These are phyloP conservation scores for Phalaenopsis hybrid DNA, from an alignment of 116 monocot species.

Conservation along the genomic window DNA sequence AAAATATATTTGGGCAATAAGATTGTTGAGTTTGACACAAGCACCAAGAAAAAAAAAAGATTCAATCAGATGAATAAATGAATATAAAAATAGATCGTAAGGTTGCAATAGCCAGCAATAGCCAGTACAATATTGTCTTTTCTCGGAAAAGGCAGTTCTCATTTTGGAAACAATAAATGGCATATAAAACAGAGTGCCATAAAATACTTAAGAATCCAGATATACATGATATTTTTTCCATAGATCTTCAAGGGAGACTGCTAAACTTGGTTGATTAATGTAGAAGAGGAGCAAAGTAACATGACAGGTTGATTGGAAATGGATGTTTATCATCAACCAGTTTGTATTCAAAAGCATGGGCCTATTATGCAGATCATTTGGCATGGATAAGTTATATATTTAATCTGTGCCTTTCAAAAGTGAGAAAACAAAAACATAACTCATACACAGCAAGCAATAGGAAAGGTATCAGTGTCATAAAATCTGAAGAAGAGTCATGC, in stretches of 20 bases:
- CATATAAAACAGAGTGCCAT: neutral
- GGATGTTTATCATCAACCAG: neutral
- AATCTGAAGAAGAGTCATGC: neutral
- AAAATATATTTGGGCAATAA: neutral
- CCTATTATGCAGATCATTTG: neutral
- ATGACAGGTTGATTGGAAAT: neutral
- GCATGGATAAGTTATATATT: neutral
- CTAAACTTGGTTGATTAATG: neutral
- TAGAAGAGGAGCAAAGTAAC: neutral
- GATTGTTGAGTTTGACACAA: neutral
- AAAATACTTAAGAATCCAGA: neutral
- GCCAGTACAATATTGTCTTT: neutral
- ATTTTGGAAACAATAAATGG: neutral
- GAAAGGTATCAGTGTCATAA: neutral
- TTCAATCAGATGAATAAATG: neutral
- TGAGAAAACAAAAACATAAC: neutral
- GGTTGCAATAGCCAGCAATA: neutral
- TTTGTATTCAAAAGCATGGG: neutral
- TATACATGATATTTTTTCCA: neutral
- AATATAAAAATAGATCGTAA: neutral
- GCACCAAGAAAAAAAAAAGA: neutral
- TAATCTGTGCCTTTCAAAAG: neutral
- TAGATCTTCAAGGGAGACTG: neutral
- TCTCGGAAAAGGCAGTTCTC: neutral
- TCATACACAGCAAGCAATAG: neutral